Percentiles rank a stretch among this genome's conserved stretches.
Evolutionary conservation across 352 stramenopile genomes (phyloP).

Genomic region (Pythium sp.): DNA sequence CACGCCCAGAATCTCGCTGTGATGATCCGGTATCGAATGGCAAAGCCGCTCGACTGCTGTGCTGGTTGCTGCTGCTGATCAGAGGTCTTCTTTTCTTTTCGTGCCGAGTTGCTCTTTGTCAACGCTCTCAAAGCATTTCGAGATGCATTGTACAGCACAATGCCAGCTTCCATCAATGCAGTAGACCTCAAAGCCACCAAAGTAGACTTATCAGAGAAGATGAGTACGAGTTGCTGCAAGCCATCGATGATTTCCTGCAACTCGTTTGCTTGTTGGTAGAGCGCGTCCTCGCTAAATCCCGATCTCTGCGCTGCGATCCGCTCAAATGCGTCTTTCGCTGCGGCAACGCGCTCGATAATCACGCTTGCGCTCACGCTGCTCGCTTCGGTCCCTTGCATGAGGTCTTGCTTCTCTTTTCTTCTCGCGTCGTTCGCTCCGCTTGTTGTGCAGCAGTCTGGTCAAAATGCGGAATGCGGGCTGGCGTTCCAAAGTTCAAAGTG

Average conservation of each 20-base stretch:
- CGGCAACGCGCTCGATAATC: constrained; percentile 24
- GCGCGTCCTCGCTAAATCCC: neutral
- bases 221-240: constrained; percentile 31
- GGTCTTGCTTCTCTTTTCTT: neutral
- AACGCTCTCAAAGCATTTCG: constrained; percentile 37
- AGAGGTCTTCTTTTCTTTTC: neutral
- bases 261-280: constrained; percentile 8
- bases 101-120: neutral
- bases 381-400: neutral
- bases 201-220: constrained; percentile 23
- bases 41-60: constrained; percentile 8
- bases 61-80: neutral
- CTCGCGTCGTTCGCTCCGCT: neutral
- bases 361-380: neutral
- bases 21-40: constrained; percentile 24
- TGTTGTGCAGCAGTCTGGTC: neutral
- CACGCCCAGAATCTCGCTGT: constrained; percentile 52
- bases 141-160: constrained; percentile 71
- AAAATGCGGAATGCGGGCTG: constrained; percentile 11
- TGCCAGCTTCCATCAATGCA: constrained; percentile 54
- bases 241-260: constrained; percentile 13
- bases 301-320: neutral
- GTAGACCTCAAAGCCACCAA: constrained; percentile 23
- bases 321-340: constrained; percentile 20
- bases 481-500: constrained; percentile 9